A percentile compares a stretch with the other conserved stretches of the same genome.
Conservation (phyloP, 768 basidiomycete species). For the Tylopilus intermedius region DNA sequence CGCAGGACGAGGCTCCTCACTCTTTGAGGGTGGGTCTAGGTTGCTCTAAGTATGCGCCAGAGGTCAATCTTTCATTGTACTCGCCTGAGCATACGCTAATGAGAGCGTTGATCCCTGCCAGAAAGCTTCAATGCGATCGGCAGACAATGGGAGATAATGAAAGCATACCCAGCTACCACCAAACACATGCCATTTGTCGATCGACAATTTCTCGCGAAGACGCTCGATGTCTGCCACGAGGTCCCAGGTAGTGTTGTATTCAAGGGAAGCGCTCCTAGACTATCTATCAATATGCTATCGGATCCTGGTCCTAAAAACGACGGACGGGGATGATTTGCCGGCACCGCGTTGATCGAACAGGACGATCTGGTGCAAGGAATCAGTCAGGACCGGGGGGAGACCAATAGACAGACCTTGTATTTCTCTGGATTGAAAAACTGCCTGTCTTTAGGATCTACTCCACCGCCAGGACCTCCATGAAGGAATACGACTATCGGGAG, state of each 20-base stretch:
- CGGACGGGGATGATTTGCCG: slow-evolving; percentile 82
- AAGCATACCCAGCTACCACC: slow-evolving; percentile 84
- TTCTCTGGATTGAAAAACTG: slow-evolving; percentile 79
- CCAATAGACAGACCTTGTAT: slow-evolving; percentile 56
- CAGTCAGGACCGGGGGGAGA: not conserved
- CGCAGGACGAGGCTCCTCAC: slow-evolving; percentile 76
- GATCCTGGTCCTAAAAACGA: slow-evolving; percentile 5
- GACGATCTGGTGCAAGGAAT: slow-evolving; percentile 51
- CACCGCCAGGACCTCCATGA: slow-evolving; percentile 84
- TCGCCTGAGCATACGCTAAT: slow-evolving; percentile 79
- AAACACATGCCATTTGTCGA: slow-evolving; percentile 92
- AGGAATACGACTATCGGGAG: slow-evolving; percentile 62
- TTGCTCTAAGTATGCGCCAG: not conserved
- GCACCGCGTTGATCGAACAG: slow-evolving; percentile 88
- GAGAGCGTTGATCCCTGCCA: slow-evolving; percentile 79
- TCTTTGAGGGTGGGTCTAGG: slow-evolving; percentile 71
- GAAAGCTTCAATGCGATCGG: not conserved
- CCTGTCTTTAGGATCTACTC: slow-evolving; percentile 61
- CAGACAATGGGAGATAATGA: not conserved
- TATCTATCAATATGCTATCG: slow-evolving; percentile 1
- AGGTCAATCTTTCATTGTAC: not conserved
- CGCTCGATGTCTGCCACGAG: slow-evolving; percentile 87
- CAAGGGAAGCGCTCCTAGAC: slow-evolving; percentile 62
- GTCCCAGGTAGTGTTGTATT: slow-evolving; percentile 93
- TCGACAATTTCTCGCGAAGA: slow-evolving; percentile 64